Evolutionary conservation across 83 land plant species (phyloP).

Genomic region (Larix sibirica): DNA sequence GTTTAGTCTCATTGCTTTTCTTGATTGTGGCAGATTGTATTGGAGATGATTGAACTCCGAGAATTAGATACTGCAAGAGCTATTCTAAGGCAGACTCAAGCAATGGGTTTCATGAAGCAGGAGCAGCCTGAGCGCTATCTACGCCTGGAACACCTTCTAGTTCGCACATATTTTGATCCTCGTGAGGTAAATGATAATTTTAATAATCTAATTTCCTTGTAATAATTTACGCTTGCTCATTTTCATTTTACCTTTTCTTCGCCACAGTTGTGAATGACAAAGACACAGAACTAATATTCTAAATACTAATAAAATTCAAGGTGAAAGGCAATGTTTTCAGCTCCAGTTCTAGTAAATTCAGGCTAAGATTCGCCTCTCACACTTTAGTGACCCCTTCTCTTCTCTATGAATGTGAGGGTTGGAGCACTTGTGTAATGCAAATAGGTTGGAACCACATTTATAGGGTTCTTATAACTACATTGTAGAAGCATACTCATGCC

Average conservation of each 20-base stretch:
- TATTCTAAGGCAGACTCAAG: slow-evolving; percentile 96
- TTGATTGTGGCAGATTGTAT: slow-evolving; percentile 68
- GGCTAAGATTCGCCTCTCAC: too few relatives aligned
- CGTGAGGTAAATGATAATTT: slow-evolving; percentile 67
- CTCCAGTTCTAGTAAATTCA: too few relatives aligned
- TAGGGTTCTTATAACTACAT: too few relatives aligned
- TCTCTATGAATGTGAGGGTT: too few relatives aligned
- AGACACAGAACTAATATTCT: background rate
- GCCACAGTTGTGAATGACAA: background rate
- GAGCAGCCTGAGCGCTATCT: slow-evolving; percentile 98
- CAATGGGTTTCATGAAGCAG: slow-evolving; percentile 99
- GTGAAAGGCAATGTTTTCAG: too few relatives aligned
- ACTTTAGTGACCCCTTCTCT: too few relatives aligned
- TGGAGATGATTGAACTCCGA: slow-evolving; percentile 98
- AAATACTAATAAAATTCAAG: too few relatives aligned
- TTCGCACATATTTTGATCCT: slow-evolving; percentile 97
- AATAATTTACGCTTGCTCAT: background rate
- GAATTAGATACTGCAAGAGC: slow-evolving; percentile 99
- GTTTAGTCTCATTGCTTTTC: background rate
- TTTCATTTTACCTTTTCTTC: background rate
- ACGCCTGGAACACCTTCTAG: slow-evolving; percentile 93
- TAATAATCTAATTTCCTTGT: background rate
- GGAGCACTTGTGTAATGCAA: too few relatives aligned
- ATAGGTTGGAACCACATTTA: too few relatives aligned
- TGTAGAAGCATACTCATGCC: too few relatives aligned